A percentile compares a stretch with the other conserved stretches of the same genome.
Conservation (phyloP, 192 early-diverging fungal genomes). For the Coemansia sp. region DNA sequence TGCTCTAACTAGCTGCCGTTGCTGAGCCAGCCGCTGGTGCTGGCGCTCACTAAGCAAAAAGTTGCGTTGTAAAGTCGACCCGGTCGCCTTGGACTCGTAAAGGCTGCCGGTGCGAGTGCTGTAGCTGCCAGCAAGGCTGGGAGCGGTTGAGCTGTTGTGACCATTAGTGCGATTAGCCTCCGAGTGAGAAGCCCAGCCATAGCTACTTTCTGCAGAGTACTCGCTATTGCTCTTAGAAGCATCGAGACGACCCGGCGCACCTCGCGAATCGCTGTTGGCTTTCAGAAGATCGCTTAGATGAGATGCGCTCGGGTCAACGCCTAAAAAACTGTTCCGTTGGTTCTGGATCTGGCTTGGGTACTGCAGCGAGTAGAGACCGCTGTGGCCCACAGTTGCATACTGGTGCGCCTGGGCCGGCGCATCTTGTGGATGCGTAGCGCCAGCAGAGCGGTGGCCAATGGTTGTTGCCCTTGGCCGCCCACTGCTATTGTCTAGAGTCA, state of each 20-base stretch:
- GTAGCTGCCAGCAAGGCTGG: conserved; percentile 21
- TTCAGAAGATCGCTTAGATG: conserved; percentile 22
- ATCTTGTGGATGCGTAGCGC: background rate
- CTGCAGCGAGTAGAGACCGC: background rate
- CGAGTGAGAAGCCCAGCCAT: conserved; percentile 38
- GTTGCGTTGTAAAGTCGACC: conserved; percentile 7
- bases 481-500: conserved; percentile 7
- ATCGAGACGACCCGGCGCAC: conserved; percentile 46
- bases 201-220: conserved; percentile 32
- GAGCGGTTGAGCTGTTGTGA: conserved; percentile 11
- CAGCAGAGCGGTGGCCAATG: conserved; percentile 8
- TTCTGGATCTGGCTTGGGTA: conserved; percentile 1
- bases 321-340: conserved; percentile 45
- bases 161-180: conserved; percentile 16
- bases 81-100: conserved; percentile 19
- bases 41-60: conserved; percentile 37
- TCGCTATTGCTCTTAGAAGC: conserved; percentile 35
- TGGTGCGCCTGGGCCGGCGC: background rate
- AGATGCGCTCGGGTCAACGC: conserved; percentile 55
- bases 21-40: conserved; percentile 35
- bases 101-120: conserved; percentile 23
- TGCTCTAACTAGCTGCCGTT: conserved; percentile 16
- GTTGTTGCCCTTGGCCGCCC: conserved; percentile 22
- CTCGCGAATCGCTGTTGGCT: conserved; percentile 32
- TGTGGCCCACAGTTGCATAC: background rate